These are phyloP conservation scores for Fraxinus latifolia DNA, from an alignment of 305 asterid genomes.

Conservation along the genomic window DNA sequence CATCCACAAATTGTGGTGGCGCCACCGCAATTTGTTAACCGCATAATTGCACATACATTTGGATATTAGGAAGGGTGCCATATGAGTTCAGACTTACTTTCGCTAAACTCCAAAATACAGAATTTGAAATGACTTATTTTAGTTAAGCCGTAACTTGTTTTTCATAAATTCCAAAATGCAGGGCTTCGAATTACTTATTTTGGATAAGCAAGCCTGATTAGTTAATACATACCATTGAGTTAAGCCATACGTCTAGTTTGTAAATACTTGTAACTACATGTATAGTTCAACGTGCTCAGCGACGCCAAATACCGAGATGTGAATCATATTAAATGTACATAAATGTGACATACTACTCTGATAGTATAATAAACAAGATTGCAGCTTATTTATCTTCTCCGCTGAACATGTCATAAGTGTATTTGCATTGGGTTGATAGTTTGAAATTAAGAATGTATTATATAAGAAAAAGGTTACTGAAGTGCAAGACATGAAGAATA, in stretches of 20 bases:
- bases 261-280: not conserved
- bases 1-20: not conserved
- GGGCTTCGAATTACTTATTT: not conserved
- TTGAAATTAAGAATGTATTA: not conserved
- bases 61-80: not conserved
- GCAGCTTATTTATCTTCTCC: not conserved
- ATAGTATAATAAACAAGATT: not conserved
- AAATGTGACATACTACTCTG: not conserved
- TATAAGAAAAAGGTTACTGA: not conserved
- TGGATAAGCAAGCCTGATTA: not conserved
- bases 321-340: not conserved
- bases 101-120: not conserved
- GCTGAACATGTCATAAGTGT: not conserved
- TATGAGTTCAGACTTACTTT: not conserved
- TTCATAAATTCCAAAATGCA: not conserved
- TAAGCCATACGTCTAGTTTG: not conserved
- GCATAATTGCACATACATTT: not conserved
- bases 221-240: no score
- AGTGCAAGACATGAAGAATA: not conserved
- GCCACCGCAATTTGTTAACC: not conserved
- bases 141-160: not conserved
- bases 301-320: not conserved
- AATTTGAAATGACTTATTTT: not conserved
- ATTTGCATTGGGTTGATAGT: not conserved
- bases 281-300: not conserved